Conservation (phyloP, 768 basidiomycete species). For the Suillus weaverae region DNA sequence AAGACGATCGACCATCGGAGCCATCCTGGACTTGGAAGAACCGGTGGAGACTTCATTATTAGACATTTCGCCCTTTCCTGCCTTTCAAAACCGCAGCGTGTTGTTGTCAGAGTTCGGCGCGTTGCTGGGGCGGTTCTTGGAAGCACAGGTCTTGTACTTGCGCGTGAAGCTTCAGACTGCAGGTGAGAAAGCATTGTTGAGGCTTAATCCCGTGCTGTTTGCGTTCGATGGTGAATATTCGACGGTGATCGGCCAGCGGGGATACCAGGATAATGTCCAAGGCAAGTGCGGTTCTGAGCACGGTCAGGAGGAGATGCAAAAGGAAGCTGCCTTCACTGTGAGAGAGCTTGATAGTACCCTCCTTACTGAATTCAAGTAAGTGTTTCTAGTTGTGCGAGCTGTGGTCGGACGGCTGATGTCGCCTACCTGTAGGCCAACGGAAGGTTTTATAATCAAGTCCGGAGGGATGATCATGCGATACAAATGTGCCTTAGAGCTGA, state of each 20-base stretch:
- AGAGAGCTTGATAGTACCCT: conserved; percentile 15
- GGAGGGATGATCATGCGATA: conserved; percentile 26
- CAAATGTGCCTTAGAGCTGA: conserved; percentile 24
- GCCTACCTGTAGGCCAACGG: conserved; percentile 13
- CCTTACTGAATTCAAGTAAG: conserved; percentile 22
- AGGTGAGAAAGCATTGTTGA: background rate
- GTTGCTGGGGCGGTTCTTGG: conserved; percentile 22
- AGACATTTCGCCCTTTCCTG: conserved; percentile 13
- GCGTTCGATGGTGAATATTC: conserved; percentile 29
- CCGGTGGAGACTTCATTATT: background rate
- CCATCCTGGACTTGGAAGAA: background rate
- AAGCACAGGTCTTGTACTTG: conserved; percentile 26
- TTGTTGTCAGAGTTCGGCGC: conserved; percentile 17
- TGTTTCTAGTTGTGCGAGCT: background rate
- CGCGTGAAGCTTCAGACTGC: conserved; percentile 17
- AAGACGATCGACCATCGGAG: conserved; percentile 1
- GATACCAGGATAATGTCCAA: background rate
- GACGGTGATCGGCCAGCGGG: conserved; percentile 16
- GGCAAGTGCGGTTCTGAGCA: background rate
- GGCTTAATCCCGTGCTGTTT: conserved; percentile 15
- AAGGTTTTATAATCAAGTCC: conserved; percentile 22
- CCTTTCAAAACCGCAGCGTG: conserved; percentile 21
- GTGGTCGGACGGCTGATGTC: background rate
- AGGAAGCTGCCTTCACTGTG: conserved; percentile 20
- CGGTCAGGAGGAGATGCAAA: conserved; percentile 16